Evolutionary conservation across 148 eudicot genomes (phyloP).

Genomic region (Suaeda aralocaspica): DNA sequence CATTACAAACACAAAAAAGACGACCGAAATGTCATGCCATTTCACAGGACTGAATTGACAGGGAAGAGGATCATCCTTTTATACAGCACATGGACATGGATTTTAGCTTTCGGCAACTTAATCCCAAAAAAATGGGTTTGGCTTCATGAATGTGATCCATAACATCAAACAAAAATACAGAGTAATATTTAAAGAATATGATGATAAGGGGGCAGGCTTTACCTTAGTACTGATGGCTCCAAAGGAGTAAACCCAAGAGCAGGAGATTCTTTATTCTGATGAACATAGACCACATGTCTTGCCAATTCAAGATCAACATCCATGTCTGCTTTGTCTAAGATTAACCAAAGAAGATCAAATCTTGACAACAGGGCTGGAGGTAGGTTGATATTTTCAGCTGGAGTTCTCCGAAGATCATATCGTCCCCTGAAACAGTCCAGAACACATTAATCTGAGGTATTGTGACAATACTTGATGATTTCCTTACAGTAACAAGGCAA

Average conservation of each 20-base stretch:
- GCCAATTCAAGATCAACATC: slow-evolving; percentile 98
- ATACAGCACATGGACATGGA: background rate
- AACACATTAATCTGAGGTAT: background rate
- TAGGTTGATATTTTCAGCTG: slow-evolving; percentile 98
- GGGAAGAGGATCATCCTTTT: background rate
- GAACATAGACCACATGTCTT: slow-evolving; percentile 95
- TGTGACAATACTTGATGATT: background rate
- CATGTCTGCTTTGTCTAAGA: slow-evolving; percentile 97
- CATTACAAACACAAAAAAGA: background rate
- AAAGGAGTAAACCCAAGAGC: slow-evolving; percentile 93
- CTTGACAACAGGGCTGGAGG: slow-evolving; percentile 99
- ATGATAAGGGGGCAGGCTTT: background rate
- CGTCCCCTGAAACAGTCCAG: slow-evolving; percentile 71
- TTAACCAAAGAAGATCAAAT: slow-evolving; percentile 96
- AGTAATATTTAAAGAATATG: background rate
- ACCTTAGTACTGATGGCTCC: slow-evolving; percentile 93
- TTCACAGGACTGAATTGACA: background rate
- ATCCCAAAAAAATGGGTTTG: background rate
- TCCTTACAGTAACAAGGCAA: background rate
- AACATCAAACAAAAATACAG: too few species aligned
- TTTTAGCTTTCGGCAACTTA: background rate
- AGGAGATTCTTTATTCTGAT: slow-evolving; percentile 90
- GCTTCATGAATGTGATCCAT: too few species aligned
- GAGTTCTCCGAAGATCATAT: slow-evolving; percentile 95
- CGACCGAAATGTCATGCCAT: background rate